Conservation (phyloP, 2,329 filamentous ascomycete genomes). For the Pyrenophora seminiperda region DNA sequence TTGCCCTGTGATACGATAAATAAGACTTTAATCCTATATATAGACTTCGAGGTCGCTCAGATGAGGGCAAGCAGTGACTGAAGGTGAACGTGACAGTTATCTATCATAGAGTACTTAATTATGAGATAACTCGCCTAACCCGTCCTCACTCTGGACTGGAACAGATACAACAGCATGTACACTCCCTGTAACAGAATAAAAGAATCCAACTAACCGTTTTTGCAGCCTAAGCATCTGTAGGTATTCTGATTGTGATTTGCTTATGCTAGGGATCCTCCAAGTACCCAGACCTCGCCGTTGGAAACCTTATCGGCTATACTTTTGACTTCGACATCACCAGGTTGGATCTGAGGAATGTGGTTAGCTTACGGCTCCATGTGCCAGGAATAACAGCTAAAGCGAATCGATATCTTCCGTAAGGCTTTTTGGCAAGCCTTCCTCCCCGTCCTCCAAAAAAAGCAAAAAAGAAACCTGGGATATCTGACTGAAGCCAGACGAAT, state of each 20-base stretch:
- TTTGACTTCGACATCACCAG: conserved; percentile 77
- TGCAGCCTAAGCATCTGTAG: background rate
- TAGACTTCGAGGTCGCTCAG: no score
- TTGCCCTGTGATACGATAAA: background rate
- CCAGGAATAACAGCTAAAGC: background rate
- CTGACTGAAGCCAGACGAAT: conserved; percentile 36
- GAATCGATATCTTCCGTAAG: no score
- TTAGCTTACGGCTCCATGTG: conserved; percentile 10
- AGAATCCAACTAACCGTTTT: background rate
- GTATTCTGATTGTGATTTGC: background rate
- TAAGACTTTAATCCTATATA: no score
- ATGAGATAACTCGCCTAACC: no score
- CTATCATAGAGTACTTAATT: no score
- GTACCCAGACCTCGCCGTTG: conserved; percentile 88
- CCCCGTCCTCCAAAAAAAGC: no score
- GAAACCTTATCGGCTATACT: conserved; percentile 74
- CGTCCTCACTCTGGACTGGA: no score
- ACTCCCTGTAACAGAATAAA: background rate
- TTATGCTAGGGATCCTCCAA: conserved; percentile 62
- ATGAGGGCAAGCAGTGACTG: no score
- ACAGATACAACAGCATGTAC: background rate
- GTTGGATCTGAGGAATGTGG: conserved; percentile 65
- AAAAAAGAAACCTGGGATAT: conserved; percentile 35
- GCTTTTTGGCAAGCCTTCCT: no score
- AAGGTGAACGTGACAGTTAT: no score